Evolutionary conservation across 345 rosid genomes (phyloP).

Genomic region (Lenwebbia sp.): DNA sequence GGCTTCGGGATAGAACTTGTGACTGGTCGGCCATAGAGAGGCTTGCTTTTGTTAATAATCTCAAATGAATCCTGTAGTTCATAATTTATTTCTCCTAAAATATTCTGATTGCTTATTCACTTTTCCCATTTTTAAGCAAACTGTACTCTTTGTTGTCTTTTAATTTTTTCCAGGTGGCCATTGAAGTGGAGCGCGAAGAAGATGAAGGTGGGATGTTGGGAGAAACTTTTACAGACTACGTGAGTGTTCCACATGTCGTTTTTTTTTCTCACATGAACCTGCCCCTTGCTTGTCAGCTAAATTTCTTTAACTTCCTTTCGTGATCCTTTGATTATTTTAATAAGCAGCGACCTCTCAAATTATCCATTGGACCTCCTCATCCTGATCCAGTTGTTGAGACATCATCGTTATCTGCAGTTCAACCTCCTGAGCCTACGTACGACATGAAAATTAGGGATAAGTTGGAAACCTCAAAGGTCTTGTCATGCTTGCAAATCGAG

Average conservation of each 20-base stretch:
- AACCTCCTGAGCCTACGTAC: conserved; percentile 93
- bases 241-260: conserved; percentile 25
- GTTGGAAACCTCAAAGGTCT: conserved; percentile 55
- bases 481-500: conserved; percentile 99
- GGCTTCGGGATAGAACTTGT: neutral
- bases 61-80: neutral
- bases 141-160: neutral
- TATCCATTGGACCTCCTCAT: conserved; percentile 89
- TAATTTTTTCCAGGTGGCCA: conserved; percentile 50
- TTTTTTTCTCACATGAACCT: neutral
- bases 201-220: conserved; percentile 94
- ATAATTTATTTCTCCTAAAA: neutral
- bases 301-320: neutral
- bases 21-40: neutral
- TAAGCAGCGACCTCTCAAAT: conserved; percentile 77
- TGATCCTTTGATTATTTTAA: neutral
- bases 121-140: neutral
- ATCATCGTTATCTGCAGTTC: conserved; percentile 90
- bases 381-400: conserved; percentile 98
- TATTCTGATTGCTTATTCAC: neutral
- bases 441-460: conserved; percentile 62
- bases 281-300: neutral
- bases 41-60: neutral
- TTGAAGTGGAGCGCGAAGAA: conserved; percentile 97
- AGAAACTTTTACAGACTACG: conserved; percentile 95